These are phyloP conservation scores for Ziziphus jujuba DNA, from an alignment of 306 rosid genomes.

Conservation along the genomic window DNA sequence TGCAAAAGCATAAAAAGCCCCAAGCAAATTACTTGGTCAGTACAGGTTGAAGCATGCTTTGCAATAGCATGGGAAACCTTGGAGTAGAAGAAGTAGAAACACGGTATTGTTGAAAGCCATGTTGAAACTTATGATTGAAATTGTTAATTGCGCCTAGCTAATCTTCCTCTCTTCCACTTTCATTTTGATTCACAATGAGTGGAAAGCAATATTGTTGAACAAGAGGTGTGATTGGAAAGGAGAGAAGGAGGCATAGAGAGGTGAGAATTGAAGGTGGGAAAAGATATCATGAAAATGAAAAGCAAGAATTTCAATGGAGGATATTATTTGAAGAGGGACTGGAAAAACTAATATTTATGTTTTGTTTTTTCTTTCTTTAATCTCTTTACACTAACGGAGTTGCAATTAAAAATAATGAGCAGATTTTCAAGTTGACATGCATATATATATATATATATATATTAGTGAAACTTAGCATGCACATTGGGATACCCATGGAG, in stretches of 20 bases:
- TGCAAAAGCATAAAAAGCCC: no score
- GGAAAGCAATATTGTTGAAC: no score
- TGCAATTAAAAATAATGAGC: slow-evolving; percentile 11
- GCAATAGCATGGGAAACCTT: no score
- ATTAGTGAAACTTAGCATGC: no score
- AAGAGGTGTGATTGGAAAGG: no score
- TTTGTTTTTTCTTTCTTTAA: no score
- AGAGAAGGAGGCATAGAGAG: no score
- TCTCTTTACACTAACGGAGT: not conserved
- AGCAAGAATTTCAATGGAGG: not conserved
- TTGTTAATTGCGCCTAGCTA: not conserved
- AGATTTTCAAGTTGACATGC: slow-evolving; percentile 31
- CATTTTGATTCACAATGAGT: slow-evolving; percentile 12
- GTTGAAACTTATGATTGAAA: not conserved
- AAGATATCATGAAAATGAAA: not conserved
- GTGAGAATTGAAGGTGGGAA: no score
- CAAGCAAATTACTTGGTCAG: no score
- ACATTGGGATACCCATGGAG: slow-evolving; percentile 15
- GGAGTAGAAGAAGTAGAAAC: slow-evolving; percentile 46
- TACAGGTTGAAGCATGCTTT: no score
- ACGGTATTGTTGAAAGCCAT: slow-evolving; percentile 42
- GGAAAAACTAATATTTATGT: not conserved
- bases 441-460: no score
- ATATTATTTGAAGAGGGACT: slow-evolving; percentile 24
- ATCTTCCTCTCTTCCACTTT: slow-evolving; percentile 16